Conservation (phyloP, 352 stramenopile species). For the Phytophthora fragariaefolia region DNA sequence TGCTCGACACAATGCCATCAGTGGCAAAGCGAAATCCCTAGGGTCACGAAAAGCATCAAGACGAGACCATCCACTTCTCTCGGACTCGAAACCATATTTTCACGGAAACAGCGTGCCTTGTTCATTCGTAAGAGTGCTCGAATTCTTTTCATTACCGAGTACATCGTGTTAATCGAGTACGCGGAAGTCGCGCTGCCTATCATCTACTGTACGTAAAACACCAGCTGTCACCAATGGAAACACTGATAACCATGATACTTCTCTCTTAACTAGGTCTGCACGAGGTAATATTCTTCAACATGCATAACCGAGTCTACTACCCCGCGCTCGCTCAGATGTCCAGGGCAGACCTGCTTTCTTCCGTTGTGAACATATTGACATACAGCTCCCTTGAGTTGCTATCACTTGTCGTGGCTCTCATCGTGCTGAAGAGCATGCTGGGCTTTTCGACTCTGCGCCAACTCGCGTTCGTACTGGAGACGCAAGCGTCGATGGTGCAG, state of each 20-base stretch:
- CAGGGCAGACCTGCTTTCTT: background rate
- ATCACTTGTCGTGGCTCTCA: background rate
- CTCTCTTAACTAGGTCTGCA: background rate
- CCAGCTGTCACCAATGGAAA: background rate
- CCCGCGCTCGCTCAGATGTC: background rate
- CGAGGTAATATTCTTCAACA: background rate
- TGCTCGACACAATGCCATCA: too few species aligned
- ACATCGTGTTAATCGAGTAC: constrained; percentile 43
- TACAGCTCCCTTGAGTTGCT: background rate
- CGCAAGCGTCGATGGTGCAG: background rate
- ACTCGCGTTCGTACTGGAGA: background rate
- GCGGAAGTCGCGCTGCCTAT: constrained; percentile 37
- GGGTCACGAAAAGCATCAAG: background rate
- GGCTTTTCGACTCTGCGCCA: background rate
- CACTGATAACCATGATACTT: too few species aligned
- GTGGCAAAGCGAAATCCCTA: background rate
- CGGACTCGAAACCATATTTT: background rate
- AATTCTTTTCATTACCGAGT: constrained; percentile 42
- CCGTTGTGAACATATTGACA: background rate
- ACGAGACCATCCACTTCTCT: too few species aligned
- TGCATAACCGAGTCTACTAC: background rate
- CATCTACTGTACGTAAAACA: constrained; percentile 27
- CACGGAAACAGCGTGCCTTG: constrained; percentile 1
- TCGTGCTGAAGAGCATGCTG: background rate
- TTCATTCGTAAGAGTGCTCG: constrained; percentile 27